Conservation (phyloP, 768 basidiomycete species). For the Leccinum olivaceopallidum region DNA sequence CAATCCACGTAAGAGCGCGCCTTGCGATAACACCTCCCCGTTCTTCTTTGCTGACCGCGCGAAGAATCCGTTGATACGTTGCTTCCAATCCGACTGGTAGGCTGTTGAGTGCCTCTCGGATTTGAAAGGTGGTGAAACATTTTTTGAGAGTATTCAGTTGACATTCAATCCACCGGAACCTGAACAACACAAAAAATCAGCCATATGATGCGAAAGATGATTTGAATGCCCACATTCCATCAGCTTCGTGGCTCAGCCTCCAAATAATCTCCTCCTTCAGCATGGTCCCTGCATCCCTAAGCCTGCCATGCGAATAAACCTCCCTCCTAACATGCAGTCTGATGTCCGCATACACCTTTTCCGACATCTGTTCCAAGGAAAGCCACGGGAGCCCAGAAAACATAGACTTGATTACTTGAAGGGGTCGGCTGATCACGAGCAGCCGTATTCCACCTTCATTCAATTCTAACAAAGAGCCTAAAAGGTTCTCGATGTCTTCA, state of each 20-base stretch:
- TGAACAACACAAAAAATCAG: not conserved
- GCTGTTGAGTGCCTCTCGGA: no score
- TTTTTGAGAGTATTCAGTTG: no score
- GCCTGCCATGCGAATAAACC: slow-evolving; percentile 5
- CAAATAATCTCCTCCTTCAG: slow-evolving; percentile 8
- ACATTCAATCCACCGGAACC: no score
- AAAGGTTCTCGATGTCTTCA: slow-evolving; percentile 3
- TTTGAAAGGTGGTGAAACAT: no score
- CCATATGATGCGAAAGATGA: not conserved
- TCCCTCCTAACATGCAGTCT: slow-evolving; percentile 4
- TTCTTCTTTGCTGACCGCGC: no score
- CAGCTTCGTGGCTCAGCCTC: not conserved
- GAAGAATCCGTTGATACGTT: no score
- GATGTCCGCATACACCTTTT: slow-evolving; percentile 12
- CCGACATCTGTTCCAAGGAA: slow-evolving; percentile 1
- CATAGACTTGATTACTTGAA: slow-evolving; percentile 7
- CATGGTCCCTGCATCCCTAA: not conserved
- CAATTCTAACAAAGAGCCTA: slow-evolving; percentile 1
- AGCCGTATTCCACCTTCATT: slow-evolving; percentile 1
- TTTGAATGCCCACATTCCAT: slow-evolving; percentile 11
- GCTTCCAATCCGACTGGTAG: no score
- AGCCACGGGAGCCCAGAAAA: slow-evolving; percentile 2
- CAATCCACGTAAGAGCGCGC: no score
- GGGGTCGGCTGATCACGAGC: slow-evolving; percentile 7
- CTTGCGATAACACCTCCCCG: no score